Evolutionary conservation across 306 rosid genomes (phyloP), one percentile per base, ranked within the genome.

Genomic region (Corylus avellana): DNA sequence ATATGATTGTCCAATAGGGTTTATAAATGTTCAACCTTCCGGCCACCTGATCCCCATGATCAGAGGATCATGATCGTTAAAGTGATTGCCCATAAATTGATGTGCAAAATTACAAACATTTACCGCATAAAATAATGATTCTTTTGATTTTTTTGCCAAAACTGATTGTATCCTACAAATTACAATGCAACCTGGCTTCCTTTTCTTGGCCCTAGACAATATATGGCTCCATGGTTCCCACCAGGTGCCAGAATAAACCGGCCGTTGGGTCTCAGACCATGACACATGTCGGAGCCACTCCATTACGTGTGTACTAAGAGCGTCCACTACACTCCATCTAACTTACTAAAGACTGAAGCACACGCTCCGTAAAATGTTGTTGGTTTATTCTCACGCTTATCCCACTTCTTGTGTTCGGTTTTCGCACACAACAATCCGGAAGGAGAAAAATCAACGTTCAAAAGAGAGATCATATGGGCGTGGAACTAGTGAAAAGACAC

Each of bases 251-350:
- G 50, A 63, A 63, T 35, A 55, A 72, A 58, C 48, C 27, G 58
- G 61, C 68, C 66, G 84, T 75, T 61, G 67, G 39, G 22, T 35
- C 37, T 18, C 61, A 14, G 29, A 22, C 39, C 56, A 56, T 76
- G 85, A 75, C 84, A 85, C 80, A 78, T 79, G 87, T 79, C 88
- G 51, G 54, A 51, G 51, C 27, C 6, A 55, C 20, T n/a, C 66
- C 71, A 55, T 12, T 47, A 27, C 50, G 42, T 37, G 29, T 56
- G 29, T 48, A 48, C 9, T 14, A 44, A 25, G 77, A 48, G 57
- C 70, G 75, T 85, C 16, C 5, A 0, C 32, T 50, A 73, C 75
- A 47, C 51, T 18, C 35, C 44, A 37, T 46, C 66, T 12, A 32
- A 32, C 35, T 32, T 32, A 32, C 35, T 32, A 3, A 35, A 63